phyloP scores from a whole-genome alignment of 2,329 filamentous ascomycete genomes.

The Simplicillium aogashimaense region DNA sequence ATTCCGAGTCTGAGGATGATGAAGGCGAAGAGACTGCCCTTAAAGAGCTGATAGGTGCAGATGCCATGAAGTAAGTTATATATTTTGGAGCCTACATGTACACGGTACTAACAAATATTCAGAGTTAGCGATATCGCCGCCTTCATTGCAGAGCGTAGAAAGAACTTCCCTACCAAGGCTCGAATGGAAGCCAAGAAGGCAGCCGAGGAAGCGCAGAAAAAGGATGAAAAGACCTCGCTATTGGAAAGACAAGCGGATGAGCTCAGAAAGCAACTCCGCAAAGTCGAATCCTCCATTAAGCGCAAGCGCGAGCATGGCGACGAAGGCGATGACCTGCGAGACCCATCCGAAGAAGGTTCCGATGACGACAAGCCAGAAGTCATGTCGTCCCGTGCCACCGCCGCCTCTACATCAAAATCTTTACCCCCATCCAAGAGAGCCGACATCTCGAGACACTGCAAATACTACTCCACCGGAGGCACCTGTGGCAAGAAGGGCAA shows the following conservation, averaged over 20 bases:
- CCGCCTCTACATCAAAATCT: conserved; percentile 17
- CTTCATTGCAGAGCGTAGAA: conserved; percentile 74
- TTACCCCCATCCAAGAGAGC: conserved; percentile 44
- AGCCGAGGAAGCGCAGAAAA: conserved; percentile 30
- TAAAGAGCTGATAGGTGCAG: conserved; percentile 43
- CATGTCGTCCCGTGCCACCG: conserved; percentile 28
- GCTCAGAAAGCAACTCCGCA: conserved; percentile 54
- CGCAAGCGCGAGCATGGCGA: conserved; percentile 59
- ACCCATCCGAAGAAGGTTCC: conserved; percentile 39
- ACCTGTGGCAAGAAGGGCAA: conserved; percentile 65
- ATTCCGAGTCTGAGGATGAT: conserved; percentile 55
- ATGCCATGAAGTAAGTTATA: conserved; percentile 42
- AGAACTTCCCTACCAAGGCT: conserved; percentile 69
- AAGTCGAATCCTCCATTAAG: conserved; percentile 61
- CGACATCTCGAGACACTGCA: conserved; percentile 57
- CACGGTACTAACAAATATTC: conserved; percentile 6
- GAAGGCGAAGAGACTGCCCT: conserved; percentile 62
- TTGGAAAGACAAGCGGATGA: conserved; percentile 52
- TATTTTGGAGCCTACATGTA: neutral
- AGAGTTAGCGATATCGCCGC: conserved; percentile 61
- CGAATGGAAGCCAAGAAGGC: conserved; percentile 56
- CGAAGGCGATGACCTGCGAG: conserved; percentile 56
- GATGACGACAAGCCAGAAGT: conserved; percentile 51
- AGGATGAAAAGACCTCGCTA: conserved; percentile 52
- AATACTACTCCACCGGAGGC: conserved; percentile 60